Evolutionary conservation across 768 basidiomycete genomes (phyloP), one percentile per base, ranked within the genome.

Genomic region (Mycena epipterygia): DNA sequence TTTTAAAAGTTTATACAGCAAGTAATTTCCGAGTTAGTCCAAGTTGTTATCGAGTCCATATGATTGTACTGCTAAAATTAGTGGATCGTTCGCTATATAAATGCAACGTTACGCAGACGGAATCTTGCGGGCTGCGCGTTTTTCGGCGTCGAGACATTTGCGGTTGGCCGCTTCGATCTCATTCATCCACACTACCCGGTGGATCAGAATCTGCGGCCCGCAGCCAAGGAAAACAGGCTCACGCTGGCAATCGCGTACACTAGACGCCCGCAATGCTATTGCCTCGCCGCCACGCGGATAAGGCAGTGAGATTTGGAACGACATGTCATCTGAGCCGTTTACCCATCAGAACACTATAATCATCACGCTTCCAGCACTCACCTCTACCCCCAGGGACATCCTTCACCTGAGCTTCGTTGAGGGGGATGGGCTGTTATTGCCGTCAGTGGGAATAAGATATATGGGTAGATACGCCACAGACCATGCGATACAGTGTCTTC

Each of bases 401-500:
- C 66, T 84, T 87, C 16, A 93, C 88, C 73, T 87, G 86, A 23
- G 91, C 86, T 73, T 93, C 90, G 6, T 88, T 83, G n/a, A 94
- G 81, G 0, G 91, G 89, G 52, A 94, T 90, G n/a, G 93, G 93
- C 94, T 94, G 70, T n/a, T 57, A 44, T 23, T 42, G 44, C 32
- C 5, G 39, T 51, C n/a, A 55, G 27, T 44, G 21, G 35, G 46
- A 21, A 41, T 17, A 16, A 29, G 30, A 19, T 27, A 21, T 25
- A n/a, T n/a, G n/a, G 29, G 42, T 33, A 49, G 27, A 17, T 19
- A 46, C 37, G 37, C 6, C 25, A 27, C 7, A 74, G 61, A 96
- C 96, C 89, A 96, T 93, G 42, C 93, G 89, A 79, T 97, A 97
- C 17, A 97, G 77, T 16, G 89, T 90, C 70, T 87, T 89, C 30